These are phyloP conservation scores for Nicotiana obtusifolia DNA, from an alignment of 257 asterid genomes.

Conservation along the genomic window DNA sequence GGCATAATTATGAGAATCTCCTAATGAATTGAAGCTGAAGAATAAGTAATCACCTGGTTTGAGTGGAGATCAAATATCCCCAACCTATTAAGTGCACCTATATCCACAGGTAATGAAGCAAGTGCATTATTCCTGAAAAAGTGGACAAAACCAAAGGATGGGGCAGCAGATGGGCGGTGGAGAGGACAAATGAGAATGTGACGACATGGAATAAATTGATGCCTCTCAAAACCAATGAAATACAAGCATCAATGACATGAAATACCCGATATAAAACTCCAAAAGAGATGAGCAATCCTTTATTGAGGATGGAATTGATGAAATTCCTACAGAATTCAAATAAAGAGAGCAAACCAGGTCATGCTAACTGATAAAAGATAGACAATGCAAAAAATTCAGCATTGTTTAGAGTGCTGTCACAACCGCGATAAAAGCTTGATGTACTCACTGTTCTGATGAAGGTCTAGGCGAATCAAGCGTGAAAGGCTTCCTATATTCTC, in stretches of 20 bases:
- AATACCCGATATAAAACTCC: conserved; percentile 89
- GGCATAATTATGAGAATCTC: background rate
- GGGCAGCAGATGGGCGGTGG: background rate
- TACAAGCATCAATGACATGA: background rate
- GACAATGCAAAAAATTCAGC: background rate
- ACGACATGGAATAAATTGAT: background rate
- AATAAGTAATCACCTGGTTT: conserved; percentile 59
- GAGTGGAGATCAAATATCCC: conserved; percentile 97
- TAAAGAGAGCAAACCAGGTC: conserved; percentile 8
- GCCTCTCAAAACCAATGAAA: background rate
- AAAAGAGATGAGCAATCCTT: conserved; percentile 73
- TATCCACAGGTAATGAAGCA: conserved; percentile 69
- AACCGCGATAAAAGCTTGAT: conserved; percentile 12
- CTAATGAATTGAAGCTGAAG: conserved; percentile 12
- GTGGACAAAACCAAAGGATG: conserved; percentile 16
- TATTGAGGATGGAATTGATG: conserved; percentile 79
- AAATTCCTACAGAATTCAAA: conserved; percentile 57
- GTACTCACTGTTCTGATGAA: conserved; percentile 87
- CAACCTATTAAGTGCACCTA: conserved; percentile 64
- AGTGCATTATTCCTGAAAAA: conserved; percentile 60
- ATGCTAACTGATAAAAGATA: background rate
- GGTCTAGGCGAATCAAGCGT: conserved; percentile 76
- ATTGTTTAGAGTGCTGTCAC: background rate
- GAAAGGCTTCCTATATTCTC: conserved; percentile 79
- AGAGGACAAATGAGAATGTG: conserved; percentile 2